Base-by-base conservation (phyloP, 139 green algal species). In the Nannochloris sp. region DNA sequence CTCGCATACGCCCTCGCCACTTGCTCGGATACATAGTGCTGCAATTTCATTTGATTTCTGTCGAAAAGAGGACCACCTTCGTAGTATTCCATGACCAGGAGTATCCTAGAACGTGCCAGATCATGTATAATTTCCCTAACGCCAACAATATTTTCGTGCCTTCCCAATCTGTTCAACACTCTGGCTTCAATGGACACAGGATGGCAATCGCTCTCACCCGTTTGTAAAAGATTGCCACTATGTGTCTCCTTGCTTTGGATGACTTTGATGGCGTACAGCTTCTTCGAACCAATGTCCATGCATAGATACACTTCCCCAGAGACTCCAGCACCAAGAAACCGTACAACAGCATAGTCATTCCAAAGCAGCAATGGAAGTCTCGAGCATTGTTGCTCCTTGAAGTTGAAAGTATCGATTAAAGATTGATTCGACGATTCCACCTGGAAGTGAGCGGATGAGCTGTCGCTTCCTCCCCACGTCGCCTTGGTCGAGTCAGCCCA, bases 21-120 rank as follows among this genome's bases (percentile, higher is more conserved):
- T 8, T 70, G 37, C 66, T 94, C 87, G 2, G 85, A 76, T 13
- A 92, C 65, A 55, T 67, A 48, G 50, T 84, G 13, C 16, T 74
- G 61, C 59, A 68, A 66, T 63, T 88, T 80, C 49, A 93, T 79
- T 16, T 74, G 75, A 65, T 81, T 77, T 0, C 86, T 68, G 4
- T 77, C 81, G 67, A 91, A 71, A 49, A 90, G 80, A 3, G 85
- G 84, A 29, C 85, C 88, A 0, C 83, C 83, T 68, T 91, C 84
- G 64, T 84, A 78, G 65, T 88, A 91, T 49, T 89, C 84, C 84
- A 95, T 90, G 23, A 95, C 85, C 58, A 93, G 75, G 65, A 91
- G 75, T 60, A 92, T 82, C 79, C 90, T 89, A 67, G 67, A 83
- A 56, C 72, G 66, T 3, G 50, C 59, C 1, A 74, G 73, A 65